Evolutionary conservation across 169 alveolate species (phyloP).

Genomic region (Plasmodium fragile): DNA sequence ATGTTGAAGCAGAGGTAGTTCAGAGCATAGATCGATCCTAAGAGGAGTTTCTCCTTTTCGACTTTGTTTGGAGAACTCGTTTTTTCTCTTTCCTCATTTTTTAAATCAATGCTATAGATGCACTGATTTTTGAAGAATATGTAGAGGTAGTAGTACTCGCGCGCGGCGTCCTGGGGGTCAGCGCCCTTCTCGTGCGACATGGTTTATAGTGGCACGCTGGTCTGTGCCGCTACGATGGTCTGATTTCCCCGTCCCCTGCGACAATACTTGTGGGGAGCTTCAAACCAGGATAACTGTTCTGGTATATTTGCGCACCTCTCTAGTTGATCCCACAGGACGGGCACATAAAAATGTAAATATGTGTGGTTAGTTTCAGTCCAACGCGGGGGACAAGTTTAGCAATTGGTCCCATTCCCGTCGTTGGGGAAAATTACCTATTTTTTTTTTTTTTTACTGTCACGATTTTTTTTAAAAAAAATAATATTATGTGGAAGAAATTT

Average conservation of each 20-base stretch:
- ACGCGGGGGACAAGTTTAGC: neutral
- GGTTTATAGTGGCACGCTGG: neutral
- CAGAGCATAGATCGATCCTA: slow-evolving; percentile 72
- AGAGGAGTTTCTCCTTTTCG: slow-evolving; percentile 45
- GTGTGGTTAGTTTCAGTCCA: neutral
- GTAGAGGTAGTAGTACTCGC: slow-evolving; percentile 64
- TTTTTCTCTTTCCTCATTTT: slow-evolving; percentile 32
- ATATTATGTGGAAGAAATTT: neutral
- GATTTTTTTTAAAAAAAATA: too few species aligned
- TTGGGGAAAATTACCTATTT: neutral
- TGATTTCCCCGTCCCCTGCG: neutral
- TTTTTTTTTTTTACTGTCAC: neutral
- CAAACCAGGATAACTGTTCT: neutral
- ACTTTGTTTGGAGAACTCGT: slow-evolving; percentile 20
- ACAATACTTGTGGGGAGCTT: neutral
- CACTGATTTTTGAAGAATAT: slow-evolving; percentile 71
- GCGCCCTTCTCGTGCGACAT: slow-evolving; percentile 32
- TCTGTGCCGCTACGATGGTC: neutral
- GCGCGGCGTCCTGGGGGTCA: neutral
- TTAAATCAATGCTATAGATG: slow-evolving; percentile 51
- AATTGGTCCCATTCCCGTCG: neutral
- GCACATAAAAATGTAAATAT: neutral
- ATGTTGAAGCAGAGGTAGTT: slow-evolving; percentile 70
- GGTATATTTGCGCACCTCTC: neutral
- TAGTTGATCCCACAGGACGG: neutral